Base-by-base conservation (phyloP, 495 filamentous ascomycete genomes). In the Penicillium robsamsonii region DNA sequence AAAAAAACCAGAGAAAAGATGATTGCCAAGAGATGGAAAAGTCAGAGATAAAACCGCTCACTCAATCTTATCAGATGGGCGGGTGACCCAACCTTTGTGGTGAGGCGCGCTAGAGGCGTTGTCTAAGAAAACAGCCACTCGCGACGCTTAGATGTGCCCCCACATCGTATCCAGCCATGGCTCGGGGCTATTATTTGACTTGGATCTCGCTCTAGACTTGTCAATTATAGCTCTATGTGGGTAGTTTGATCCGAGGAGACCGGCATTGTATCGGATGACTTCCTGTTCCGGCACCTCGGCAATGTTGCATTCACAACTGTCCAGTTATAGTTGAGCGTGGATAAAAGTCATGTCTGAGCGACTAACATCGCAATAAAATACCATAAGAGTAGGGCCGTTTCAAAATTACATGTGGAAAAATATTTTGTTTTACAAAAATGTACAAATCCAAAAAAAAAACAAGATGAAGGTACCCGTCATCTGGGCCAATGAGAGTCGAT, bases 1-100 rank as follows among this genome's bases (percentile, higher is more conserved):
- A 7, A 11, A 38, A 9, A 38, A 7, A n/a, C 6, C 35, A 38
- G 35, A 17, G 35, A 17, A 38, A 38, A 38, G n/a, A 38, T 17
- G 35, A 38, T 9, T 12, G 31, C 31, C 5, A 50, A 27, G 22
- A 52, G 22, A 8, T 7, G 24, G 30, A 30, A 42, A 51, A 41
- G 43, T 46, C 24, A 27, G 11, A 52, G n/a, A 52, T 27, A 29
- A 27, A 12, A 12, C 15, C 8, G 38, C 50, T 27, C 24, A 20
- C 6, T 35, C 37, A 25, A 52, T 52, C 50, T 52, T 52, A 52
- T 52, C 50, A 30, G 50, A 52, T 52, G 50, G n/a, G 50, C 47
- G 13, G n/a, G 24, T n/a, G 24, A 46, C 24, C 43, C 13, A 12
- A 13, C 20, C 20, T 17, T 12, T 9, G 24, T 46, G 15, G 24